Base-by-base conservation (phyloP, 108 stramenopile species). In the Schizochytrium sp. region DNA sequence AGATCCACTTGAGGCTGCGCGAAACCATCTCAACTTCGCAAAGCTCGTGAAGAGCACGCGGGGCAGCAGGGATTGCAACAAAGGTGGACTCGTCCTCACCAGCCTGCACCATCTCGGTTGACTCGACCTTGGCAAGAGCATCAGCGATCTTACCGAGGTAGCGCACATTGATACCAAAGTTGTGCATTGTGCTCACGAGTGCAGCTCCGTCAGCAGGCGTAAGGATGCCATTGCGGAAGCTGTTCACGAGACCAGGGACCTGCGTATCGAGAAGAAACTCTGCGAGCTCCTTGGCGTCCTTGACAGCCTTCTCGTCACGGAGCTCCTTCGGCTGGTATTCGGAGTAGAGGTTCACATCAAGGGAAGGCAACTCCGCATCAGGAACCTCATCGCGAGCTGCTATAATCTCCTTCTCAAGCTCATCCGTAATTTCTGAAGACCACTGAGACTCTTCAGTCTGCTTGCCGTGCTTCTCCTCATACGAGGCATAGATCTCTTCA, bases 1-100 rank as follows among this genome's bases (percentile, higher is more conserved):
- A 83, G 50, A 83, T 83, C 76, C 97, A 96, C 93, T 97, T 97
- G 40, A 96, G 92, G 47, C 96, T 94, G 61, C 98, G 96, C 15
- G 98, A 96, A 19, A 98, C 95, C 94, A 99, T 99, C 93, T 99
- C 99, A 72, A 95, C 94, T 91, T 98, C 97, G 17, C 98, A 94
- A 4, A 98, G 90, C 89, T 99, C 97, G 38, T 97, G 92, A 3
- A 93, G 56, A 44, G 89, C 61, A 57, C 60, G 89, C 41, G 91
- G 72, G 28, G 41, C 57, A 40, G 46, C 61, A 45, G 46, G 49
- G 17, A 44, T 41, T 10, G 49, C 88, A 7, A 44, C 44, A 7
- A 44, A 15, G 60, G 19, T 57, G 7, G 56, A 72, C 57, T 88
- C 92, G 46, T 91, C 92, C 45, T 55, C 56, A 61, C 61, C 19